Conservation (phyloP, 2,329 filamentous ascomycete species). For the Byssochlamys sp. region DNA sequence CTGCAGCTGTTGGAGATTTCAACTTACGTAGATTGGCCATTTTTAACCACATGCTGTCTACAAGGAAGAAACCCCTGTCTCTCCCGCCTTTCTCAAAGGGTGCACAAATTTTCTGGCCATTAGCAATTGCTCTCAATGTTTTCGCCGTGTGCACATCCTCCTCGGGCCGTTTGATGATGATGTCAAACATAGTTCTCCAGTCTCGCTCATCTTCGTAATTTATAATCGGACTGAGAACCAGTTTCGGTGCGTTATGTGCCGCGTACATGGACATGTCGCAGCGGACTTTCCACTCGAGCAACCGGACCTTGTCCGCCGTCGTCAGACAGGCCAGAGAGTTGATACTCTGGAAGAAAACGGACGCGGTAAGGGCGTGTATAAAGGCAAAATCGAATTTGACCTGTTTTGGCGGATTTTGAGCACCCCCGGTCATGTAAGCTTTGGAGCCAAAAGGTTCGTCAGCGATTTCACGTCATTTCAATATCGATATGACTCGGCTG, state of each 20-base stretch:
- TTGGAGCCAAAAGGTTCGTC: slow-evolving; percentile 12
- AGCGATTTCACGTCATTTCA: slow-evolving; percentile 33
- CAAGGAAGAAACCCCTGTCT: slow-evolving; percentile 25
- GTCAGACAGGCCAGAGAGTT: slow-evolving; percentile 54
- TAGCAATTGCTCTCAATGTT: slow-evolving; percentile 57
- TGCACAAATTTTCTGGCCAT: slow-evolving; percentile 48
- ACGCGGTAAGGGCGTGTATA: slow-evolving; percentile 68
- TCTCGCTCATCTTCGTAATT: slow-evolving; percentile 48
- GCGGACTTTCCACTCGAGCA: slow-evolving; percentile 75
- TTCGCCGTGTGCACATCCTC: slow-evolving; percentile 82
- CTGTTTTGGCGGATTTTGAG: slow-evolving; percentile 54
- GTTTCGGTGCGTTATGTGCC: slow-evolving; percentile 53
- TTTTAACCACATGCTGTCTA: slow-evolving; percentile 36
- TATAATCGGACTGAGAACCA: slow-evolving; percentile 51
- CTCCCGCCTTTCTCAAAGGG: slow-evolving; percentile 20
- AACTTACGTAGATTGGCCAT: slow-evolving; percentile 36
- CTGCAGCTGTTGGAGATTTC: neutral
- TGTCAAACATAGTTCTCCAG: slow-evolving; percentile 39
- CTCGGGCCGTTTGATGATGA: slow-evolving; percentile 33
- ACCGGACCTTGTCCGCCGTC: slow-evolving; percentile 50
- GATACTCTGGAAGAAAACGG: slow-evolving; percentile 63
- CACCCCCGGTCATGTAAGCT: slow-evolving; percentile 51
- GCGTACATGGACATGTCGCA: slow-evolving; percentile 66
- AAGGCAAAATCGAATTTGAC: slow-evolving; percentile 74
- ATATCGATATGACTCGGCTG: slow-evolving; percentile 13